Percentiles rank a stretch among this genome's conserved stretches.
phyloP scores from a whole-genome alignment of 345 rosid species.

The Corchorus olitorius region DNA sequence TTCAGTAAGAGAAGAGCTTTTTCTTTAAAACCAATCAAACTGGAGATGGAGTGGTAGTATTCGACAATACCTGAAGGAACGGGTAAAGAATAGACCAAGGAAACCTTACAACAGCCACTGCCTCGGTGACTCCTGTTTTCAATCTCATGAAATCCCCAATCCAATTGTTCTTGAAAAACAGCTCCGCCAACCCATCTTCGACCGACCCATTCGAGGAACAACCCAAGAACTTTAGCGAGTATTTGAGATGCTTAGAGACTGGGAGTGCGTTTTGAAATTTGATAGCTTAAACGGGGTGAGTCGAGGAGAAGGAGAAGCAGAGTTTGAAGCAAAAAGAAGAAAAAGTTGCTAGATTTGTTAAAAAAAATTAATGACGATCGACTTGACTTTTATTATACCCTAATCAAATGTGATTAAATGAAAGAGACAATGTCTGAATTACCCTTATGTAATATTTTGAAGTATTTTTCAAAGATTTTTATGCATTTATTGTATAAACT shows the following conservation, averaged over 20 bases:
- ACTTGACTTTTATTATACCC: too few species aligned
- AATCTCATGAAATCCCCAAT: conserved; percentile 89
- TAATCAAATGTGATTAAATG: too few species aligned
- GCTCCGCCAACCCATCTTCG: conserved; percentile 53
- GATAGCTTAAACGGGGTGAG: conserved; percentile 24
- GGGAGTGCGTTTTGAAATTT: conserved; percentile 23
- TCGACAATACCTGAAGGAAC: conserved; percentile 56
- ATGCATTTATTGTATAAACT: too few species aligned
- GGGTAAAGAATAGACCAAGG: conserved; percentile 87
- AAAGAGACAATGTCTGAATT: too few species aligned
- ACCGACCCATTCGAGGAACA: conserved; percentile 35
- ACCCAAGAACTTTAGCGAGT: conserved; percentile 25
- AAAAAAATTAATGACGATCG: too few species aligned
- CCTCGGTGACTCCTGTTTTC: conserved; percentile 39
- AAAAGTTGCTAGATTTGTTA: not conserved
- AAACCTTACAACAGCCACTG: conserved; percentile 71
- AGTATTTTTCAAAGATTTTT: too few species aligned
- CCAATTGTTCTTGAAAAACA: conserved; percentile 57
- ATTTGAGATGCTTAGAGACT: conserved; percentile 15
- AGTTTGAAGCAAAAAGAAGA: conserved; percentile 31
- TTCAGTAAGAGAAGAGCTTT: too few species aligned
- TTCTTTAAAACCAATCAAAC: not conserved
- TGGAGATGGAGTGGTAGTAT: not conserved
- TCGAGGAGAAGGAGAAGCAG: conserved; percentile 31
- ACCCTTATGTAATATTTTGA: too few species aligned